A percentile compares a stretch with the other conserved stretches of the same genome.
These are phyloP conservation scores for Linanthus parryae DNA, from an alignment of 148 eudicot species.

Conservation along the genomic window DNA sequence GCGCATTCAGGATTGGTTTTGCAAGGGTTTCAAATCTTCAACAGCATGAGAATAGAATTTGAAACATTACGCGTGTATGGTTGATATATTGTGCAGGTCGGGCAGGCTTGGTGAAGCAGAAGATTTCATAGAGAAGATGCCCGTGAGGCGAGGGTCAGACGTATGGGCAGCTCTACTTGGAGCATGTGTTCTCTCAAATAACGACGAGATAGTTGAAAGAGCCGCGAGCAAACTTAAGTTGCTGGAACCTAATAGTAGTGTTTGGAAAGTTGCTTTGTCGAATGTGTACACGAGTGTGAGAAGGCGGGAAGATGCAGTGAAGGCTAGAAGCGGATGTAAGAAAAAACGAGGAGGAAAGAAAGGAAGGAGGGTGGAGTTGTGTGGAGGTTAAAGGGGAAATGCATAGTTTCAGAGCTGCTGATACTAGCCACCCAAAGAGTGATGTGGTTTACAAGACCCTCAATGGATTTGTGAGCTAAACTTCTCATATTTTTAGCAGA, in stretches of 20 bases:
- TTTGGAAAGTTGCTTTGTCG: slow-evolving; percentile 49
- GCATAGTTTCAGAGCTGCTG: no score
- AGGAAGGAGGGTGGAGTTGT: no score
- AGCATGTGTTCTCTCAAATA: slow-evolving; percentile 46
- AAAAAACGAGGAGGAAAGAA: no score
- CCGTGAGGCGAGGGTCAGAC: slow-evolving; percentile 53
- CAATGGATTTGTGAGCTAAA: no score
- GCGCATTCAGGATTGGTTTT: slow-evolving; percentile 42
- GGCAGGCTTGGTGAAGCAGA: slow-evolving; percentile 74
- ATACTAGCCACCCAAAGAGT: no score
- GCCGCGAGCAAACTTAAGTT: slow-evolving; percentile 38
- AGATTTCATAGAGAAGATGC: slow-evolving; percentile 54
- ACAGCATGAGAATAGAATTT: slow-evolving; percentile 22
- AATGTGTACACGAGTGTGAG: slow-evolving; percentile 41
- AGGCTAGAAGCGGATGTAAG: no score
- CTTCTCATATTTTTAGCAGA: no score
- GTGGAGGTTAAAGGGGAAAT: no score
- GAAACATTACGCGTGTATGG: slow-evolving; percentile 81
- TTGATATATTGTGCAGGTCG: slow-evolving; percentile 84
- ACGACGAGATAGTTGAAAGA: slow-evolving; percentile 27
- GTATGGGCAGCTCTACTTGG: slow-evolving; percentile 80
- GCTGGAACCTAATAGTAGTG: slow-evolving; percentile 50
- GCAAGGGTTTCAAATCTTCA: slow-evolving; percentile 38
- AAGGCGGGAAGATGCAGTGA: slow-evolving; percentile 46
- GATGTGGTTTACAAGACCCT: no score